Evolutionary conservation across 2,329 filamentous ascomycete species (phyloP).

Genomic region (Lasiodiplodia hormozganensis): DNA sequence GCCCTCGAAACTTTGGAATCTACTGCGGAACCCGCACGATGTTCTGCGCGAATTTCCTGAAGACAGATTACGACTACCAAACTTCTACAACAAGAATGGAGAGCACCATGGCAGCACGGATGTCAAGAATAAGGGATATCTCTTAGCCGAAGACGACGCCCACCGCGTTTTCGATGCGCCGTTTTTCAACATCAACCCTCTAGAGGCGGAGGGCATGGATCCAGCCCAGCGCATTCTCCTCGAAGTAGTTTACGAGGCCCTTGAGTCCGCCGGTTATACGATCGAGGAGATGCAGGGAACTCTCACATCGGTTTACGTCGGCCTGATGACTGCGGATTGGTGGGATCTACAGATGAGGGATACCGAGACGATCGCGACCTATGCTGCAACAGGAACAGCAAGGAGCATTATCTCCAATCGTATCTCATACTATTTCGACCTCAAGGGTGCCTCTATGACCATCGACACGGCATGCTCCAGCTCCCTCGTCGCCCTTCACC

Average conservation of each 20-base stretch:
- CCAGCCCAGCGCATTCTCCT: constrained; percentile 36
- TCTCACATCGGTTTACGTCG: constrained; percentile 32
- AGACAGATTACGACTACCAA: constrained; percentile 30
- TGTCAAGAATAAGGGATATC: constrained; percentile 29
- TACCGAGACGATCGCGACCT: constrained; percentile 30
- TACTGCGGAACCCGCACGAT: constrained; percentile 39
- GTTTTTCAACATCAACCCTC: constrained; percentile 41
- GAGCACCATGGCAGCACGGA: constrained; percentile 9
- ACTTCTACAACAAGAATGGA: constrained; percentile 33
- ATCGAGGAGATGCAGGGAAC: constrained; percentile 29
- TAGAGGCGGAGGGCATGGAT: constrained; percentile 39
- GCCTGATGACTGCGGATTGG: constrained; percentile 31
- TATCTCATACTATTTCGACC: constrained; percentile 40
- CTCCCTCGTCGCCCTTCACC: constrained; percentile 33
- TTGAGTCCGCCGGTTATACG: constrained; percentile 31
- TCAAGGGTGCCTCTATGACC: constrained; percentile 37
- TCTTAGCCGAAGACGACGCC: constrained; percentile 33
- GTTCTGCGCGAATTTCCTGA: constrained; percentile 41
- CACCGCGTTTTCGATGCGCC: constrained; percentile 39
- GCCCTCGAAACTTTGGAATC: constrained; percentile 45
- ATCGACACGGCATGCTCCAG: constrained; percentile 42
- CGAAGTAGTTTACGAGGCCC: constrained; percentile 33
- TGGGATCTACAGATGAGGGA: constrained; percentile 32
- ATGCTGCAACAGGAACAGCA: constrained; percentile 33
- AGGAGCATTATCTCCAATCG: constrained; percentile 38